Base-by-base conservation (phyloP, 129 eudicot genomes). In the Pulicaria dysenterica region DNA sequence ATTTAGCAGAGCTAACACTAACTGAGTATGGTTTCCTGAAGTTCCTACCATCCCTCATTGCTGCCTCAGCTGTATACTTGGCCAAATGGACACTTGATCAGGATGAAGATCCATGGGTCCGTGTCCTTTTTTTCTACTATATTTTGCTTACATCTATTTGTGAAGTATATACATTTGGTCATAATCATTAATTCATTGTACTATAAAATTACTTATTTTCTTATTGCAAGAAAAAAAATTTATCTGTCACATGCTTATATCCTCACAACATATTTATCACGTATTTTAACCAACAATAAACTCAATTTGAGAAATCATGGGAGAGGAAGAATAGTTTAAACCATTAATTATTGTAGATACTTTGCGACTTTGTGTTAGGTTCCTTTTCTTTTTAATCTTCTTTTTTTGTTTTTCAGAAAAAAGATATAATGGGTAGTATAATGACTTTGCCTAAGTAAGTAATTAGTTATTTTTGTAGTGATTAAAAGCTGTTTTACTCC, bases 61-160 rank as follows among this genome's bases (percentile, higher is more conserved):
- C 96, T 73, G 98, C 98, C 77, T 90, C 96, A 61, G 96, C 95
- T 8, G 85, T 90, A 37, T 90, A 87, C 74, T 81, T 93, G 31
- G 98, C 98, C 58, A 82, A 84, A 86, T 93, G 98, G 98, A 90
- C 88, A n/a, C 87, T 93, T 63, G 90, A 93, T 83, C 98, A 90
- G 75, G 83, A 91, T 37, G 80, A 70, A 40, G 74, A 90, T 70
- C 98, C 98, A 59, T 93, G 98, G 98, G 98, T 93, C 59, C 4
- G 95, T 69, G 48, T 63, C 65, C 65, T 54, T 58, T 54, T 17
- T 39, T 12, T 9, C 38, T 10, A 42, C 45, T 54, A 42, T 54
- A 42, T 71, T 37, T 13, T 15, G 2, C 64, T 75, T 70, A 51
- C 61, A 5, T 68, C 6, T 37, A 39, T 53, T n/a, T 15, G 63